phyloP scores from a whole-genome alignment of 257 asterid species.

The Fraxinus anomala region DNA sequence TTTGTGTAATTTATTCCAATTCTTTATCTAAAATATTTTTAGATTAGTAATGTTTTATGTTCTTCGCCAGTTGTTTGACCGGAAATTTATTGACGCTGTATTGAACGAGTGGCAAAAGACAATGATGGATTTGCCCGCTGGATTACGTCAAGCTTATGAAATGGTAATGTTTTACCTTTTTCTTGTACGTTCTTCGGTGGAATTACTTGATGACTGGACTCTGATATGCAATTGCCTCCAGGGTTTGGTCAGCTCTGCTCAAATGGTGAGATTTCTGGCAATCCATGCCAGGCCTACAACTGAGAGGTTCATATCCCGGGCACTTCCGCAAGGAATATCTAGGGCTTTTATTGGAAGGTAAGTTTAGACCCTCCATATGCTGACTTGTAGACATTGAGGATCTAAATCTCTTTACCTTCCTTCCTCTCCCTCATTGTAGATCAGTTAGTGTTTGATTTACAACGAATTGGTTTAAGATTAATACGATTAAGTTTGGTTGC shows the following conservation, averaged over 20 bases:
- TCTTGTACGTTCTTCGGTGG: slow-evolving; percentile 9
- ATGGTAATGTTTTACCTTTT: slow-evolving; percentile 55
- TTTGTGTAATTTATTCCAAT: not conserved
- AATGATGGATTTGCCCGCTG: slow-evolving; percentile 95
- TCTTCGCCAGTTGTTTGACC: slow-evolving; percentile 72
- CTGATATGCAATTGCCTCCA: slow-evolving; percentile 40
- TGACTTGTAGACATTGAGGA: not conserved
- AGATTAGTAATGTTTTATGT: slow-evolving; percentile 17
- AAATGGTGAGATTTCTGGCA: slow-evolving; percentile 79
- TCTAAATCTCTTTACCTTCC: not conserved
- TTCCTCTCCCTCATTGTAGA: not conserved
- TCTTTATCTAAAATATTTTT: slow-evolving; percentile 10
- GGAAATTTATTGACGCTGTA: slow-evolving; percentile 91
- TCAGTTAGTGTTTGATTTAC: not conserved
- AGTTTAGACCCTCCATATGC: not conserved
- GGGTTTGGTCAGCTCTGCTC: slow-evolving; percentile 99
- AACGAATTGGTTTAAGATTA: not conserved
- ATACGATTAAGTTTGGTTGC: not conserved
- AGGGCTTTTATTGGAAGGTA: slow-evolving; percentile 96
- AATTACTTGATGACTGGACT: slow-evolving; percentile 20
- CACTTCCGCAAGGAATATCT: slow-evolving; percentile 81
- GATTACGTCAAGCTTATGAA: slow-evolving; percentile 95
- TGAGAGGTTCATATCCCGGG: slow-evolving; percentile 75
- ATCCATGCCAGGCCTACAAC: slow-evolving; percentile 92
- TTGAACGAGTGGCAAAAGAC: slow-evolving; percentile 98